Evolutionary conservation across 306 rosid genomes (phyloP).

Genomic region (Ormosia emarginata): DNA sequence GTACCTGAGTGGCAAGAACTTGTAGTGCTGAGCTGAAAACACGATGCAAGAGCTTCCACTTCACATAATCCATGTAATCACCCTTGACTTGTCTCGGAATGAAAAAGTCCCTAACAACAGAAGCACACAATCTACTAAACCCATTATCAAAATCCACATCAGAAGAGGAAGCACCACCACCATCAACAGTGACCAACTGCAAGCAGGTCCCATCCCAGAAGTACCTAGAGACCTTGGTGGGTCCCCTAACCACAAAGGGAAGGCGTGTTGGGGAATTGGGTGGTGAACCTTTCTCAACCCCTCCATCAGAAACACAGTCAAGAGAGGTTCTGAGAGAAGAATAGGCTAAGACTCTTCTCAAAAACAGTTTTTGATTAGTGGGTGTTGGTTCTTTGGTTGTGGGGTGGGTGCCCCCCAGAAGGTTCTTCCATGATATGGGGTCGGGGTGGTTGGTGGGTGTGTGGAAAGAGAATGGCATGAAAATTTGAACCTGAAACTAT

Average conservation of each 20-base stretch:
- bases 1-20: constrained; percentile 91
- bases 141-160: constrained; percentile 35
- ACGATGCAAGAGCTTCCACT: constrained; percentile 88
- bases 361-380: constrained; percentile 13
- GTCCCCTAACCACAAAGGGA: constrained; percentile 59
- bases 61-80: constrained; percentile 62
- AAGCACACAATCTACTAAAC: constrained; percentile 34
- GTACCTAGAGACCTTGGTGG: constrained; percentile 68
- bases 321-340: constrained; percentile 50
- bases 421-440: constrained; percentile 50
- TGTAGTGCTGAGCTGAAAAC: constrained; percentile 92
- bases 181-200: constrained; percentile 57
- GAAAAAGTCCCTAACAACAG: constrained; percentile 50
- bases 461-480: constrained; percentile 62
- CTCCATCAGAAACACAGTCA: constrained; percentile 51
- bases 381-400: constrained; percentile 18
- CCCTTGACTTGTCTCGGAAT: constrained; percentile 62
- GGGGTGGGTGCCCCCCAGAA: constrained; percentile 11
- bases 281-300: constrained; percentile 27
- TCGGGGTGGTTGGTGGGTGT: constrained; percentile 33
- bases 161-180: constrained; percentile 30
- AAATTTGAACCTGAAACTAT: constrained; percentile 3
- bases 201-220: constrained; percentile 62
- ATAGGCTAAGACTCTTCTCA: constrained; percentile 15
- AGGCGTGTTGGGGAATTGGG: constrained; percentile 34